phyloP scores from a whole-genome alignment of 805 yeast species.

The Metschnikowia lachancei region DNA sequence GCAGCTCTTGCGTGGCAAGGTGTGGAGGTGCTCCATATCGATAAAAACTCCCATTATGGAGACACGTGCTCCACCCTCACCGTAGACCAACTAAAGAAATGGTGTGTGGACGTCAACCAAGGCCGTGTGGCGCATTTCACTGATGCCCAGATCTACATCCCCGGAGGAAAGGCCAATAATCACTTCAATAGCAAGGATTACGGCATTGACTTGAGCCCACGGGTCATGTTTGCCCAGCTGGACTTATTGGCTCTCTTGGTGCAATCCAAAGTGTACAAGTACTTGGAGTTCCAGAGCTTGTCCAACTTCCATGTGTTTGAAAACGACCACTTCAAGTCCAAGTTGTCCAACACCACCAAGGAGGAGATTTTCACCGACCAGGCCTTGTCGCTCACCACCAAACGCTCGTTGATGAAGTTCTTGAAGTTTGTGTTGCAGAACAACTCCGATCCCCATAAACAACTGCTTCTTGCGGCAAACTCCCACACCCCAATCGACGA shows the following conservation, averaged over 20 bases:
- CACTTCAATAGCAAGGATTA: conserved; percentile 65
- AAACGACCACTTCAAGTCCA: conserved; percentile 78
- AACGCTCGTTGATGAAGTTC: conserved; percentile 86
- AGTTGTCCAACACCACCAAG: conserved; percentile 73
- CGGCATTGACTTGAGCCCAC: conserved; percentile 86
- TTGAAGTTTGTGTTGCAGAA: conserved; percentile 73
- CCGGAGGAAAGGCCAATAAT: conserved; percentile 51
- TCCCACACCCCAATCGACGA: conserved; percentile 53
- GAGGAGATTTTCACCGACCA: conserved; percentile 94
- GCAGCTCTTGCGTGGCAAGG: conserved; percentile 98
- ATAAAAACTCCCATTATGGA: conserved; percentile 81
- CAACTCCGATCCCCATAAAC: conserved; percentile 58
- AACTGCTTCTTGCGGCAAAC: conserved; percentile 56
- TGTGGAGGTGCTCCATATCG: conserved; percentile 89
- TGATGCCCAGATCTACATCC: conserved; percentile 79
- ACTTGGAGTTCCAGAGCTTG: conserved; percentile 87
- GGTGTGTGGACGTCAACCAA: conserved; percentile 73
- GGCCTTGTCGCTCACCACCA: conserved; percentile 66
- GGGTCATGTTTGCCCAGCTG: conserved; percentile 84
- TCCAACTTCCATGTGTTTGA: conserved; percentile 92
- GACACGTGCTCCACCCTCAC: conserved; percentile 84
- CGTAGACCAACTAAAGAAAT: conserved; percentile 76
- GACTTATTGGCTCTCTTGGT: conserved; percentile 76
- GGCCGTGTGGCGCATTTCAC: conserved; percentile 45
- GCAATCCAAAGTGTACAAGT: conserved; percentile 83